Percentiles rank a stretch among this genome's conserved stretches.
Evolutionary conservation across 148 eudicot species (phyloP).

Genomic region (Amaranthus cruentus): DNA sequence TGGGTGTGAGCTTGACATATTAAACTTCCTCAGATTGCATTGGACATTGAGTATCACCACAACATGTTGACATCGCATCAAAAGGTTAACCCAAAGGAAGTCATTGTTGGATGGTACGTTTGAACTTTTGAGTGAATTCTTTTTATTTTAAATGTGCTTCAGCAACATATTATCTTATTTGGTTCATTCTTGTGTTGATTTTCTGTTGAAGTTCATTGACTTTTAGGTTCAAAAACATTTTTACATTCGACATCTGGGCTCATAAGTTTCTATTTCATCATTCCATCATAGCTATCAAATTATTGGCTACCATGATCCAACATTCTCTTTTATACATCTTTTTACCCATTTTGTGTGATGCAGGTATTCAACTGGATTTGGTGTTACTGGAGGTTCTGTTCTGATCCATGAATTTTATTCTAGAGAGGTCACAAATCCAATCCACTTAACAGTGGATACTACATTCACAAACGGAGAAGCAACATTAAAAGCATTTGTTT

Average conservation of each 20-base stretch:
- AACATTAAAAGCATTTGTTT: slow-evolving; percentile 73
- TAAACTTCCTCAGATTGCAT: slow-evolving; percentile 57
- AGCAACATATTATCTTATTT: too few relatives aligned
- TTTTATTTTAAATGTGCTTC: too few relatives aligned
- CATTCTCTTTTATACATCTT: background rate
- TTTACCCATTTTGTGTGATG: background rate
- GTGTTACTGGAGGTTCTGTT: slow-evolving; percentile 85
- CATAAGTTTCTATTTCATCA: too few relatives aligned
- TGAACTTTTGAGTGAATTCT: background rate
- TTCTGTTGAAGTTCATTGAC: background rate
- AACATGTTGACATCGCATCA: slow-evolving; percentile 84
- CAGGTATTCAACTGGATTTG: slow-evolving; percentile 98
- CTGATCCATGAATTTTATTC: slow-evolving; percentile 88
- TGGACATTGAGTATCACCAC: slow-evolving; percentile 96
- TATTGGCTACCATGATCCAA: too few relatives aligned
- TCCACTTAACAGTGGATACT: slow-evolving; percentile 84
- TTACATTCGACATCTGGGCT: background rate
- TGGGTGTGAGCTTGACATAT: background rate
- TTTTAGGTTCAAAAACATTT: background rate
- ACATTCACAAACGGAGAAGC: slow-evolving; percentile 69
- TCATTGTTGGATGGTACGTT: slow-evolving; percentile 93
- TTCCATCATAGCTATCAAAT: background rate
- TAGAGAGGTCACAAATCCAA: slow-evolving; percentile 70
- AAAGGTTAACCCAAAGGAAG: slow-evolving; percentile 97
- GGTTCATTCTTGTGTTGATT: background rate